Conservation (phyloP, 1,139 yeast genomes). For the Lodderomyces oxycetoniae region DNA sequence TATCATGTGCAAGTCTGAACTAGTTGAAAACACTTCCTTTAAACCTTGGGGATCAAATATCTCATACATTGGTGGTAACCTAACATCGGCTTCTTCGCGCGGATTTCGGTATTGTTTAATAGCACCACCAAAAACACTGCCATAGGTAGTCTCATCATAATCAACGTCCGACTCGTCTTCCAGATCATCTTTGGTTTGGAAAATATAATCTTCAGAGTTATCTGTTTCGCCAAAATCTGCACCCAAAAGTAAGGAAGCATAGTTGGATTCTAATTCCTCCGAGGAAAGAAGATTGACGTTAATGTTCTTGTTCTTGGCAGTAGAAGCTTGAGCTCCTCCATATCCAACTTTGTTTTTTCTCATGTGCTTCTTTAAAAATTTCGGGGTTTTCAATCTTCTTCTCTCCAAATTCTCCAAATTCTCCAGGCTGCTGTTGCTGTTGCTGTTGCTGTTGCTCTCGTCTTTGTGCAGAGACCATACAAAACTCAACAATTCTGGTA, state of each 20-base stretch:
- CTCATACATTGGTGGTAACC: constrained; percentile 23
- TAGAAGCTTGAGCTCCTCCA: no score
- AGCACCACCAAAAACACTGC: no score
- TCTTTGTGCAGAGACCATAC: constrained; percentile 6
- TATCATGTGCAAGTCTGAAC: constrained; percentile 22
- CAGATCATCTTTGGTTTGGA: constrained; percentile 11
- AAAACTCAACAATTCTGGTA: constrained; percentile 8
- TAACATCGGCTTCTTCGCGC: no score
- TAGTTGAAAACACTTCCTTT: constrained; percentile 21
- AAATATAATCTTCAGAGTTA: constrained; percentile 38
- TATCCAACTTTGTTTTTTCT: no score
- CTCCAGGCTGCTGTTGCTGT: no score
- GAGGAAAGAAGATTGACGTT: constrained; percentile 24
- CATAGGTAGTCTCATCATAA: no score
- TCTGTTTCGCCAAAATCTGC: constrained; percentile 43
- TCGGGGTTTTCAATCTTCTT: constrained; percentile 22
- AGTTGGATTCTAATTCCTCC: constrained; percentile 20
- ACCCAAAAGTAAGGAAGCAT: constrained; percentile 24
- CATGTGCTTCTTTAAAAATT: no score
- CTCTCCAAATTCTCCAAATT: constrained; percentile 23
- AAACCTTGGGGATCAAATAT: constrained; percentile 30
- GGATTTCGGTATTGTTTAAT: no score
- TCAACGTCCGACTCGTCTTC: constrained; percentile 18
- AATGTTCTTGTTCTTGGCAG: no score
- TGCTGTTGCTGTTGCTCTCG: no score